A percentile compares a stretch with the other conserved stretches of the same genome.
Evolutionary conservation across 1,284 basidiomycete species (phyloP).

Genomic region (Mixia osmundae): DNA sequence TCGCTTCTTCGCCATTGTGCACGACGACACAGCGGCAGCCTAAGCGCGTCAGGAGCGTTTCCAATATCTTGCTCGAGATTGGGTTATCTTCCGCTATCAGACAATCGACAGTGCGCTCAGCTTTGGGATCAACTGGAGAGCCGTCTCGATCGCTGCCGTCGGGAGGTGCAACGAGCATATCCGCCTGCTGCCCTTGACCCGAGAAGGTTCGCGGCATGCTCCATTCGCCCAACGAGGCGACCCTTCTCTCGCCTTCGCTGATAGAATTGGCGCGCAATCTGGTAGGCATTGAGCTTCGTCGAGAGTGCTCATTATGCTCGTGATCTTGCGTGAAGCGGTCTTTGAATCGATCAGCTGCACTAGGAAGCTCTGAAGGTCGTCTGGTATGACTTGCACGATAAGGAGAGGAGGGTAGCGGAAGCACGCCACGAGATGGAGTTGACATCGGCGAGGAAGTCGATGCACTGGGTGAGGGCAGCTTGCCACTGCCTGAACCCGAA

Average conservation of each 20-base stretch:
- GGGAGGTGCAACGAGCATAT: too few species aligned
- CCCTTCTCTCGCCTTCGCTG: not conserved
- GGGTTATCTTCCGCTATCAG: constrained; percentile 94
- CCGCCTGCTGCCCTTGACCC: too few species aligned
- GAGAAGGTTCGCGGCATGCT: too few species aligned
- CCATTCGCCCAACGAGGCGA: too few species aligned
- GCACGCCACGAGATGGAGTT: constrained; percentile 51
- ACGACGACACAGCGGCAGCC: constrained; percentile 87
- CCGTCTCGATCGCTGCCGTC: too few species aligned
- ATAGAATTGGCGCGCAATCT: constrained; percentile 67
- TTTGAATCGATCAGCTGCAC: constrained; percentile 63
- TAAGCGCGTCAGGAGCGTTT: constrained; percentile 69
- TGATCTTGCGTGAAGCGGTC: constrained; percentile 40
- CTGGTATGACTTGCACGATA: constrained; percentile 34
- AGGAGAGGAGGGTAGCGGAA: constrained; percentile 32
- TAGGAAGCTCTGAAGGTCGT: constrained; percentile 53
- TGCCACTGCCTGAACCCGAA: too few species aligned
- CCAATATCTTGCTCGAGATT: constrained; percentile 76
- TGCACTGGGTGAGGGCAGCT: constrained; percentile 48
- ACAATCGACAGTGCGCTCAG: constrained; percentile 44
- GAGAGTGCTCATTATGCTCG: constrained; percentile 24
- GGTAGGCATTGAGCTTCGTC: constrained; percentile 68
- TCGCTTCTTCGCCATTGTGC: constrained; percentile 82
- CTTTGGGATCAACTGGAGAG: too few species aligned
- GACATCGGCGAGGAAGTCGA: constrained; percentile 82